Evolutionary conservation across 2,329 filamentous ascomycete species (phyloP).

Genomic region (Cercospora zeae-maydis): DNA sequence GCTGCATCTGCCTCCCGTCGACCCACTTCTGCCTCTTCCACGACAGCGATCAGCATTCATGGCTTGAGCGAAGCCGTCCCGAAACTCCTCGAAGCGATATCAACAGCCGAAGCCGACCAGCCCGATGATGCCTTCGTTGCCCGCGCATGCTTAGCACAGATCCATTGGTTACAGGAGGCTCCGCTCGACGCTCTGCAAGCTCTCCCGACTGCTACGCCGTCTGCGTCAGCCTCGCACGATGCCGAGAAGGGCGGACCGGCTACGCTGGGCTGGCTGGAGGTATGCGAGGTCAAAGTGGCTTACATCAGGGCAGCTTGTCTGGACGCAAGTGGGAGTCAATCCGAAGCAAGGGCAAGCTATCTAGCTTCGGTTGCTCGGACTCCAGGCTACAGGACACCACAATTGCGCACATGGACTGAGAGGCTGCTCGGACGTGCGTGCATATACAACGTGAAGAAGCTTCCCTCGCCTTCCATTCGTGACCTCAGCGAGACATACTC

Average conservation of each 20-base stretch:
- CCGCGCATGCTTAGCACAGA: constrained; percentile 76
- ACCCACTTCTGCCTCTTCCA: constrained; percentile 42
- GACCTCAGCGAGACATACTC: constrained; percentile 27
- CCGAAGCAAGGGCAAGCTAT: constrained; percentile 27
- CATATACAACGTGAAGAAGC: constrained; percentile 28
- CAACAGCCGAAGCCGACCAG: constrained; percentile 31
- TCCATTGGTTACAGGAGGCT: constrained; percentile 71
- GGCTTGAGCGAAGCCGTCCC: constrained; percentile 40
- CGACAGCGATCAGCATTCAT: constrained; percentile 34
- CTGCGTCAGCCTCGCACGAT: neutral
- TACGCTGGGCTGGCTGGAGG: constrained; percentile 67
- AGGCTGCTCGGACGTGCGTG: constrained; percentile 33
- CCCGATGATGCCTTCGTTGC: constrained; percentile 66
- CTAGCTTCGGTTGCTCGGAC: constrained; percentile 21
- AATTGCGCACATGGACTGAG: constrained; percentile 36
- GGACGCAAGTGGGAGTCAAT: constrained; percentile 25
- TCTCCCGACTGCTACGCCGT: constrained; percentile 35
- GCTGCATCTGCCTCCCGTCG: constrained; percentile 45
- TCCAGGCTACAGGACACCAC: constrained; percentile 31
- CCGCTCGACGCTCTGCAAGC: constrained; percentile 55
- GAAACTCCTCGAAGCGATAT: constrained; percentile 38
- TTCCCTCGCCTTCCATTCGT: constrained; percentile 21
- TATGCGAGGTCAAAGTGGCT: constrained; percentile 53
- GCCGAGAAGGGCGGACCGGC: constrained; percentile 9
- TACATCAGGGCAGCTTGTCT: constrained; percentile 33